Percentiles rank a stretch among this genome's conserved stretches.
These are phyloP conservation scores for Porcisia hertigi DNA, from an alignment of 208 protist species.

Conservation along the genomic window DNA sequence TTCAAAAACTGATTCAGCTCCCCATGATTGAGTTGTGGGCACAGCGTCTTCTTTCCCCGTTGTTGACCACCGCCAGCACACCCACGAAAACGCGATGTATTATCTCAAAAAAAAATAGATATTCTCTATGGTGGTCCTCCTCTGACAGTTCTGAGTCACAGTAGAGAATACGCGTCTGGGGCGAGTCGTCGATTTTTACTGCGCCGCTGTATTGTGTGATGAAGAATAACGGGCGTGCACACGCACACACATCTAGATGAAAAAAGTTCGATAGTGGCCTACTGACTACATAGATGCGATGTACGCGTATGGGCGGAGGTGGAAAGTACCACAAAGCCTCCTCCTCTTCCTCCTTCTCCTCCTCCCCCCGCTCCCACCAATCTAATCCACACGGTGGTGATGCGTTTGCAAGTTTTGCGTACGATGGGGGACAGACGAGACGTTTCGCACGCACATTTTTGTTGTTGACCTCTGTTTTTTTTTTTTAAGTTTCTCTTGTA, in stretches of 20 bases:
- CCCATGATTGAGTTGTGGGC: not conserved
- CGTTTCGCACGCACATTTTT: not conserved
- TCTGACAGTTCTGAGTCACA: not conserved
- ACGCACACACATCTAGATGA: too few species aligned
- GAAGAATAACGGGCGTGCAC: too few species aligned
- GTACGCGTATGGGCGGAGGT: not conserved
- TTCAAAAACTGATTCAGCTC: not conserved
- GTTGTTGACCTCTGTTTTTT: not conserved
- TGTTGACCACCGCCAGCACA: not conserved
- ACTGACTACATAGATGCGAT: not conserved
- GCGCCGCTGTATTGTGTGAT: not conserved
- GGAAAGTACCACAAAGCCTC: too few species aligned
- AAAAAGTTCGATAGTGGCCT: not conserved
- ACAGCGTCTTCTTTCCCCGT: not conserved
- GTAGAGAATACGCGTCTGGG: not conserved
- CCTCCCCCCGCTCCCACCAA: not conserved
- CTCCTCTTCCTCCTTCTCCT: not conserved
- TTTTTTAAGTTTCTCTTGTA: not conserved
- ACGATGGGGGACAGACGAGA: not conserved
- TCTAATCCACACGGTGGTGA: not conserved
- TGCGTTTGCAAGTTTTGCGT: not conserved
- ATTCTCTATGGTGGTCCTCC: not conserved
- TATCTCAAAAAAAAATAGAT: too few species aligned
- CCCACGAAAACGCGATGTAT: not conserved
- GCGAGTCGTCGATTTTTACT: not conserved